phyloP scores from a whole-genome alignment of 768 basidiomycete genomes.

The Fomitopsis pulvina region DNA sequence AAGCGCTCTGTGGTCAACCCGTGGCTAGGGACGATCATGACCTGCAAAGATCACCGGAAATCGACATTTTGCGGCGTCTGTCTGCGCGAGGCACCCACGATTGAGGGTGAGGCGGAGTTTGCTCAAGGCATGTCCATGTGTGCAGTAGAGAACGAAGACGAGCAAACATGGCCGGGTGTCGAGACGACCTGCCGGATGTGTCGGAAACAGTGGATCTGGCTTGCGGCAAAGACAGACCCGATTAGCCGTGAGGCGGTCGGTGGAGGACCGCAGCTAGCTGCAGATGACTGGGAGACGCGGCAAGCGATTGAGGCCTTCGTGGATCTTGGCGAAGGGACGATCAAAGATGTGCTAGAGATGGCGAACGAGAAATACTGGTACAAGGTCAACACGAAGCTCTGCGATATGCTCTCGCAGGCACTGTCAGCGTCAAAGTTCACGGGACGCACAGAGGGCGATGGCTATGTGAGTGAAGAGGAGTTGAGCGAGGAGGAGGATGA shows the following conservation, averaged over 20 bases:
- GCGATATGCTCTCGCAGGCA: conserved; percentile 61
- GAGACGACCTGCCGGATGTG: conserved; percentile 66
- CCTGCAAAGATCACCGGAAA: conserved; percentile 63
- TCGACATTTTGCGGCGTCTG: conserved; percentile 63
- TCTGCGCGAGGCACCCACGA: conserved; percentile 51
- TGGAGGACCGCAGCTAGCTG: conserved; percentile 25
- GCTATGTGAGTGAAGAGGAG: conserved; percentile 28
- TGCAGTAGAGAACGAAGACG: conserved; percentile 67
- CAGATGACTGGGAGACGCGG: conserved; percentile 60
- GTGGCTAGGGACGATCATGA: conserved; percentile 37
- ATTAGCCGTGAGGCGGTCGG: conserved; percentile 54
- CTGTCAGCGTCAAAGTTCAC: conserved; percentile 50
- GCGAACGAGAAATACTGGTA: conserved; percentile 73
- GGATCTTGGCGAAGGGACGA: conserved; percentile 64
- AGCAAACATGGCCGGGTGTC: conserved; percentile 56
- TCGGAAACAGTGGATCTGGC: conserved; percentile 61
- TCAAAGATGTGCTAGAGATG: conserved; percentile 51
- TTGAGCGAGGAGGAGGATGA: conserved; percentile 34
- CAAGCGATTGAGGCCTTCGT: conserved; percentile 66
- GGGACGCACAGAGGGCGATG: conserved; percentile 29
- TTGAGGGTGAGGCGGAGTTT: conserved; percentile 32
- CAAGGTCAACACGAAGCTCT: conserved; percentile 53
- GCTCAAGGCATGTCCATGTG: conserved; percentile 30
- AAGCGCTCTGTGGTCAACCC: conserved; percentile 40
- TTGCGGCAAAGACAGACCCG: conserved; percentile 39